A percentile compares a stretch with the other conserved stretches of the same genome.
These are phyloP conservation scores for Ophiosphaerella herpotricha DNA, from an alignment of 2,329 filamentous ascomycete species.

Conservation along the genomic window DNA sequence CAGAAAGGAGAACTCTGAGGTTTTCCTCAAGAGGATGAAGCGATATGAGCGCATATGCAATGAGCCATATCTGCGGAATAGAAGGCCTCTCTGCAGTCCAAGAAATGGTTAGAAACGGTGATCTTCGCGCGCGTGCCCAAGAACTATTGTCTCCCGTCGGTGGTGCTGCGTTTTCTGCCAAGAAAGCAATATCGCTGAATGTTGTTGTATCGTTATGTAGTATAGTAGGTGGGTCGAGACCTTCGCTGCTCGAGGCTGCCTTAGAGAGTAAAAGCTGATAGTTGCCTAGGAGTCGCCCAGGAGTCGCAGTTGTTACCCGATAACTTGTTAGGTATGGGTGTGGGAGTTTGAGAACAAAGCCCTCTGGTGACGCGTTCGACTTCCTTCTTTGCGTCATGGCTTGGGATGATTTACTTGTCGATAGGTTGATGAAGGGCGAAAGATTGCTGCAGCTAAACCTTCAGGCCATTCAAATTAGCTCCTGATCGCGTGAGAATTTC, in stretches of 20 bases:
- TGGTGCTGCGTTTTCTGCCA: slow-evolving; percentile 29
- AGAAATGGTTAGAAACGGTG: slow-evolving; percentile 48
- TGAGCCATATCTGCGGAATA: slow-evolving; percentile 54
- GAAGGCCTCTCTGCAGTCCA: slow-evolving; percentile 50
- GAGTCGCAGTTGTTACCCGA: slow-evolving; percentile 28
- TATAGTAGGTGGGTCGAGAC: slow-evolving; percentile 25
- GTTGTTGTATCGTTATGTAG: slow-evolving; percentile 34
- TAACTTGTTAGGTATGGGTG: slow-evolving; percentile 47
- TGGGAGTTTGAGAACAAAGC: slow-evolving; percentile 41
- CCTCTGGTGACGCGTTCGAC: slow-evolving; percentile 15
- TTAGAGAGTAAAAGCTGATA: slow-evolving; percentile 29
- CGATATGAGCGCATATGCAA: slow-evolving; percentile 53
- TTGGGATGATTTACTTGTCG: slow-evolving; percentile 1
- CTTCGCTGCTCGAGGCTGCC: slow-evolving; percentile 21
- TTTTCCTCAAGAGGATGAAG: slow-evolving; percentile 51
- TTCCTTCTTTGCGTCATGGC: slow-evolving; percentile 28
- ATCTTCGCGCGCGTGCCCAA: slow-evolving; percentile 53
- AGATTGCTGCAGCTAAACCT: slow-evolving; percentile 8
- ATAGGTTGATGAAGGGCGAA: neutral
- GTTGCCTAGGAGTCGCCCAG: slow-evolving; percentile 21
- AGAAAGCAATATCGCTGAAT: slow-evolving; percentile 37
- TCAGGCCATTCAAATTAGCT: slow-evolving; percentile 9
- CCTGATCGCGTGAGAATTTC: slow-evolving; percentile 7
- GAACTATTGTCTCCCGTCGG: slow-evolving; percentile 42
- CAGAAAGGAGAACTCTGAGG: slow-evolving; percentile 50